These are phyloP conservation scores for Scutellaria barbata DNA, from an alignment of 257 asterid genomes.

Conservation along the genomic window DNA sequence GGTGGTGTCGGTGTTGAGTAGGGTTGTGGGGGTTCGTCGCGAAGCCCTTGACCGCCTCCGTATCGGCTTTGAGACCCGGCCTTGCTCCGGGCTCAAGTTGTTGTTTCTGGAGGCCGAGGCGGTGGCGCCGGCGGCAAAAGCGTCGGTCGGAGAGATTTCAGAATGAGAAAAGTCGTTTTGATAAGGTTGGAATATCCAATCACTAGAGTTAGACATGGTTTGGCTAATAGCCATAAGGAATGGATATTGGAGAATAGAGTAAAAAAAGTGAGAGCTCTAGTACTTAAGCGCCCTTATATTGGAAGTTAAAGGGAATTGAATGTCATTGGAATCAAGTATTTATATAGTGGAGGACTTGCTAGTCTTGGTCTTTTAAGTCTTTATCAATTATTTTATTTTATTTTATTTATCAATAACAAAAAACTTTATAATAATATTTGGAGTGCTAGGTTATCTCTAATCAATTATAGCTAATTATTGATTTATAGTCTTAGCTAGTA, in stretches of 20 bases:
- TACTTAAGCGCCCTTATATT: neutral
- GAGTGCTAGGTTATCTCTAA: too few relatives aligned
- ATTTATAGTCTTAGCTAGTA: too few relatives aligned
- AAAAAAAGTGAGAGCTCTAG: too few relatives aligned
- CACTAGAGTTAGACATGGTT: conserved; percentile 46
- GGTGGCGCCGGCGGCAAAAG: conserved; percentile 1
- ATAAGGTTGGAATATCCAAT: conserved; percentile 42
- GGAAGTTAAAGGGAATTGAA: conserved; percentile 17
- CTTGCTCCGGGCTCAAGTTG: conserved; percentile 43
- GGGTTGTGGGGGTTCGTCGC: conserved; percentile 59
- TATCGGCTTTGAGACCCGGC: conserved; percentile 48
- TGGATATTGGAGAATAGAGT: neutral
- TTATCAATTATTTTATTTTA: neutral
- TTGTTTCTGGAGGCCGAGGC: conserved; percentile 22
- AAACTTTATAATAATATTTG: neutral
- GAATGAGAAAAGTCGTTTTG: conserved; percentile 27
- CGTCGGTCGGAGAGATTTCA: conserved; percentile 26
- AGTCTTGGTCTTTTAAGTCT: conserved; percentile 29
- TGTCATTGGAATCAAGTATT: conserved; percentile 28
- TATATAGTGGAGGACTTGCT: conserved; percentile 33
- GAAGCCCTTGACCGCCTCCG: conserved; percentile 58
- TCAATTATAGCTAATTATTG: too few relatives aligned
- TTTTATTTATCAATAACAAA: neutral
- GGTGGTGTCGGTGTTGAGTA: conserved; percentile 60
- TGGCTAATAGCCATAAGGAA: conserved; percentile 45